Percentiles rank a stretch among this genome's conserved stretches.
Conservation (phyloP, 148 eudicot genomes). For the Tetragonia tetragonoides region DNA sequence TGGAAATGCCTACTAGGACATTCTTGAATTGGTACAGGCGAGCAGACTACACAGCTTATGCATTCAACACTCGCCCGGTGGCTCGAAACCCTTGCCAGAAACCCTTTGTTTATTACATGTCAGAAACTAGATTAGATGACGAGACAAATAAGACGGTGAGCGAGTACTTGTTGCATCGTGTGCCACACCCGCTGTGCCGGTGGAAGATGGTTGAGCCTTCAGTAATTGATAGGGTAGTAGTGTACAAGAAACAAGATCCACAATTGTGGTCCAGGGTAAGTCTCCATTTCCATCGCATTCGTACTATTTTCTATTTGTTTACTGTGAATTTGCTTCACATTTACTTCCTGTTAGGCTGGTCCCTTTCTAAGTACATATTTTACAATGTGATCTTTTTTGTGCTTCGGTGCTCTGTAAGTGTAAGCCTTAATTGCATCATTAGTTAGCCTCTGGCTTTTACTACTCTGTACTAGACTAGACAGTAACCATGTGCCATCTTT, state of each 20-base stretch:
- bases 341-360: background rate
- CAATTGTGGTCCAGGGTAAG: constrained; percentile 86
- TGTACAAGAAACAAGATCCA: constrained; percentile 70
- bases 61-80: constrained; percentile 85
- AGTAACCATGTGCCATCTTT: constrained; percentile 17
- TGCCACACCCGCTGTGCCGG: constrained; percentile 55
- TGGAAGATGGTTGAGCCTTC: constrained; percentile 73
- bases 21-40: constrained; percentile 89
- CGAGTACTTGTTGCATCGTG: constrained; percentile 53
- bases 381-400: background rate
- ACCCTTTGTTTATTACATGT: constrained; percentile 74
- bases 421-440: constrained; percentile 11
- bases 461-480: background rate
- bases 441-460: background rate
- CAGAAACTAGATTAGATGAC: constrained; percentile 38
- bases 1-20: constrained; percentile 93
- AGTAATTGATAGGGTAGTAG: constrained; percentile 42
- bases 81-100: constrained; percentile 75
- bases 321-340: background rate
- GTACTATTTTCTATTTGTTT: background rate
- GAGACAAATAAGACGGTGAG: constrained; percentile 51
- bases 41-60: constrained; percentile 80
- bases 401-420: background rate
- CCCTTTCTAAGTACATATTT: background rate
- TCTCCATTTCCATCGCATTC: constrained; percentile 12